Evolutionary conservation across 805 yeast species (phyloP).

Genomic region (Lachancea meyersii): DNA sequence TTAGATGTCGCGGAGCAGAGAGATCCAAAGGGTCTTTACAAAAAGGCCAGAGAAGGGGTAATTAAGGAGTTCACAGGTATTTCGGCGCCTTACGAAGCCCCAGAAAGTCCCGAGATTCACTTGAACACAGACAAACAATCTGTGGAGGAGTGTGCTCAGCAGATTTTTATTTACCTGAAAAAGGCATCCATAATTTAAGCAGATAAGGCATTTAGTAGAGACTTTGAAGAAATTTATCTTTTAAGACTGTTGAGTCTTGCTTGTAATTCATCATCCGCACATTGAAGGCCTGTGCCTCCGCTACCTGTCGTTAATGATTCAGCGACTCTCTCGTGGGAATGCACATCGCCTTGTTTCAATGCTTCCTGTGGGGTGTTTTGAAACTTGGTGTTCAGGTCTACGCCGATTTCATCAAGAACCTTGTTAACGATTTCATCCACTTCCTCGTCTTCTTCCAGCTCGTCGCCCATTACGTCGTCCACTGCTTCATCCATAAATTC

Average conservation of each 20-base stretch:
- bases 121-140: constrained; percentile 63
- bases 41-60: constrained; percentile 92
- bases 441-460: constrained; percentile 81
- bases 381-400: constrained; percentile 56
- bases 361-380: constrained; percentile 40
- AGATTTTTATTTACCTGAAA: constrained; percentile 61
- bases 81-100: constrained; percentile 94
- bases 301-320: constrained; percentile 43
- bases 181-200: constrained; percentile 36
- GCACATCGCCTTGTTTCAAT: constrained; percentile 17
- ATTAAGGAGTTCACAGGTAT: constrained; percentile 94
- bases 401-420: constrained; percentile 94
- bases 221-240: constrained; percentile 34
- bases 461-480: constrained; percentile 93
- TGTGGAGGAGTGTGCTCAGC: constrained; percentile 75
- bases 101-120: constrained; percentile 76
- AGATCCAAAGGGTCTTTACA: constrained; percentile 95
- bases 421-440: constrained; percentile 85
- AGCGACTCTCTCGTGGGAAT: constrained; percentile 40
- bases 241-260: constrained; percentile 81
- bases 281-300: constrained; percentile 27
- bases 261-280: constrained; percentile 77
- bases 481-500: constrained; percentile 98
- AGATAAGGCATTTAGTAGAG: background rate
- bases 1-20: constrained; percentile 91